These are phyloP conservation scores for Echeveria elegans DNA, from an alignment of 164 flowering plant species.

Conservation along the genomic window DNA sequence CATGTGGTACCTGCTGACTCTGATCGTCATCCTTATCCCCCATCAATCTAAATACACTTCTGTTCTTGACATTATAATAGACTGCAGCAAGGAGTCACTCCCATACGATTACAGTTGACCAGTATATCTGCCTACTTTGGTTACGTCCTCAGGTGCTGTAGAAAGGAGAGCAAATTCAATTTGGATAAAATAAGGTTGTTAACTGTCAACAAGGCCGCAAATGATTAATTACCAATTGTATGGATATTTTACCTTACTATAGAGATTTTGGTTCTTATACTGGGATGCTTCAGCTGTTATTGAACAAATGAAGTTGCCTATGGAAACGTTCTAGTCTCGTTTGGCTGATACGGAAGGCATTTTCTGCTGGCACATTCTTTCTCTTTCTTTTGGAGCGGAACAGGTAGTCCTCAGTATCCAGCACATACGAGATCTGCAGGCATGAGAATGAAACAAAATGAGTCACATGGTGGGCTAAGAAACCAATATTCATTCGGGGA, in stretches of 20 bases:
- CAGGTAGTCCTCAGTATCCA: conserved; percentile 85
- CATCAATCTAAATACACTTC: too few relatives aligned
- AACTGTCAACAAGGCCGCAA: neutral
- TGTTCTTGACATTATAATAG: too few relatives aligned
- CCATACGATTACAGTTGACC: too few relatives aligned
- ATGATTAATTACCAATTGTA: neutral
- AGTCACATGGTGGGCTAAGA: neutral
- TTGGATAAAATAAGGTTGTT: too few relatives aligned
- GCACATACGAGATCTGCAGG: conserved; percentile 70
- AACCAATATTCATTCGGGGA: neutral
- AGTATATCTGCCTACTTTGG: too few relatives aligned
- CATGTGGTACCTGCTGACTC: too few relatives aligned
- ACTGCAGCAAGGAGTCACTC: too few relatives aligned
- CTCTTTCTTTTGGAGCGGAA: conserved; percentile 37
- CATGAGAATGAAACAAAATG: neutral
- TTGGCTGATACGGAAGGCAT: neutral
- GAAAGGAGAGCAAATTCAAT: too few relatives aligned
- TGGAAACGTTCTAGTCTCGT: neutral
- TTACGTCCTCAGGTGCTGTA: too few relatives aligned
- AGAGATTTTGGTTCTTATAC: too few relatives aligned
- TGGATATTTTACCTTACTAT: neutral
- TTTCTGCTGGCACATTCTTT: neutral
- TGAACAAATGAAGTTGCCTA: neutral
- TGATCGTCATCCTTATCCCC: too few relatives aligned
- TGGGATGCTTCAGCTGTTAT: neutral